These are phyloP conservation scores for Bruguiera gymnorhiza DNA, from an alignment of 345 rosid species.

Conservation along the genomic window DNA sequence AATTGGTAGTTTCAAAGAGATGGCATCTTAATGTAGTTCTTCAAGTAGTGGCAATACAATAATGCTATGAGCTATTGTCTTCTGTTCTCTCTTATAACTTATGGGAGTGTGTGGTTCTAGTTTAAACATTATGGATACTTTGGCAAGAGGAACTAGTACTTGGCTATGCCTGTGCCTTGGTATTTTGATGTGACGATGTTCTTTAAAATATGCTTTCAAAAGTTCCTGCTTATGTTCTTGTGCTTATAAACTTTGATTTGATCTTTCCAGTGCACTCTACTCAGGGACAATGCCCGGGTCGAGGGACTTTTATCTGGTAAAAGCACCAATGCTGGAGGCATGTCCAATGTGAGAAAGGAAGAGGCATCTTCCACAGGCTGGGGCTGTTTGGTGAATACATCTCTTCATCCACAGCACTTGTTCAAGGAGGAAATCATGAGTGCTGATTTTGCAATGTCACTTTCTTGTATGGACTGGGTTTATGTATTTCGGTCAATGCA, in stretches of 20 bases:
- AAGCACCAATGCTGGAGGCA: constrained; percentile 24
- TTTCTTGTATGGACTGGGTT: constrained; percentile 54
- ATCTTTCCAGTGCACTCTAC: constrained; percentile 87
- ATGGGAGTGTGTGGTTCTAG: not conserved
- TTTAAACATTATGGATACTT: not conserved
- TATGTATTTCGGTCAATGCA: constrained; percentile 52
- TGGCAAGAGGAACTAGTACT: not conserved
- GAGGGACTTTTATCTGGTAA: constrained; percentile 40
- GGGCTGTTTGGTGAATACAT: constrained; percentile 12
- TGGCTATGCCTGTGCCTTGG: not conserved
- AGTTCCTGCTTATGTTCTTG: constrained; percentile 9
- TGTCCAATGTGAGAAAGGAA: constrained; percentile 15
- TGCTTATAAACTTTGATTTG: constrained; percentile 88
- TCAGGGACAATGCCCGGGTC: constrained; percentile 68
- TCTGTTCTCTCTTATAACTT: too few relatives aligned
- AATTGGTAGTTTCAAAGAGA: too few relatives aligned
- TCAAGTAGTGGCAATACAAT: too few relatives aligned
- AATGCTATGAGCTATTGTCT: too few relatives aligned
- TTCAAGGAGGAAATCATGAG: constrained; percentile 24
- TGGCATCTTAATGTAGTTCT: too few relatives aligned
- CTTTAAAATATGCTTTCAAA: not conserved
- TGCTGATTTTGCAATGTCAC: constrained; percentile 21
- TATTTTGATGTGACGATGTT: not conserved
- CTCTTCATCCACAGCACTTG: constrained; percentile 28
- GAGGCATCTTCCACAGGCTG: constrained; percentile 22